phyloP scores from a whole-genome alignment of 169 alveolate species.

The Babesia bovis region DNA sequence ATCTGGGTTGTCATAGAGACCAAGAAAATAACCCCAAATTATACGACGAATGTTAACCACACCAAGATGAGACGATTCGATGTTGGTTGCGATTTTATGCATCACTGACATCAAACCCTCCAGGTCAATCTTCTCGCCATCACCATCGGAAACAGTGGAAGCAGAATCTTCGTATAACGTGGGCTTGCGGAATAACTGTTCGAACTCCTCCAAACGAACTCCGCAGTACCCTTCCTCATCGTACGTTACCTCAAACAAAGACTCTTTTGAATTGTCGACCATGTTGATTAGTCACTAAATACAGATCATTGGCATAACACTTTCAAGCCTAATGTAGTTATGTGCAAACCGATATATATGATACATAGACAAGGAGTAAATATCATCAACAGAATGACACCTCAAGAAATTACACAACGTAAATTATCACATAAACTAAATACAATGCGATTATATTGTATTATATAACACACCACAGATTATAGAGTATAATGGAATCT shows the following conservation, averaged over 20 bases:
- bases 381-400: too few relatives aligned
- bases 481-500: too few relatives aligned
- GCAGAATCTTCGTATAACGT: neutral
- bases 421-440: too few relatives aligned
- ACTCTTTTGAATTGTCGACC: neutral
- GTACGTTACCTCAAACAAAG: conserved; percentile 22
- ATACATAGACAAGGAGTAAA: too few relatives aligned
- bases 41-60: conserved; percentile 34
- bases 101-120: conserved; percentile 4
- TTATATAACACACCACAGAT: too few relatives aligned
- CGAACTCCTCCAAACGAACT: conserved; percentile 27
- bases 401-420: too few relatives aligned
- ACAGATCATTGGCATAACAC: neutral
- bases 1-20: conserved; percentile 3
- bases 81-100: conserved; percentile 27
- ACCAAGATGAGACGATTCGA: neutral
- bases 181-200: conserved; percentile 2
- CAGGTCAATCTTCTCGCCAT: neutral
- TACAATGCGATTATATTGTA: too few relatives aligned
- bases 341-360: too few relatives aligned
- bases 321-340: neutral
- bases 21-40: conserved; percentile 60
- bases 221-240: conserved; percentile 69
- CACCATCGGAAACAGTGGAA: neutral
- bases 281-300: neutral